A percentile compares a stretch with the other conserved stretches of the same genome.
Conservation (phyloP, 2,329 filamentous ascomycete species). For the Trichoderma endophyticum region DNA sequence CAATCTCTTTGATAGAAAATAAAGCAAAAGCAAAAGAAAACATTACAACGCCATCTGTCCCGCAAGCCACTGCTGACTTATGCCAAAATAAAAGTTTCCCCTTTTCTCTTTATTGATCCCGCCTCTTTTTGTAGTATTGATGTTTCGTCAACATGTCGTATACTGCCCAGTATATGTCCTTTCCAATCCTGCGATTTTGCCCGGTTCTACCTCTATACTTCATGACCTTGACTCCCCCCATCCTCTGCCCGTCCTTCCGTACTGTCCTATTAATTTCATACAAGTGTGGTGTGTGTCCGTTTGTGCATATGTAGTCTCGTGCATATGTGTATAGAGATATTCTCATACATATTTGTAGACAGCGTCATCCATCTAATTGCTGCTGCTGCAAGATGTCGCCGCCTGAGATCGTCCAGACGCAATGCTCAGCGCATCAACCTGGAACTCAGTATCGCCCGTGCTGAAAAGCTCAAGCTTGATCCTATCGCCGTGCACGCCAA, state of each 20-base stretch:
- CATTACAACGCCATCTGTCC: background rate
- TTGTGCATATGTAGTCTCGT: background rate
- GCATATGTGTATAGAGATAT: background rate
- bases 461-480: constrained; percentile 49
- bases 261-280: background rate
- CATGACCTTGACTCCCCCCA: background rate
- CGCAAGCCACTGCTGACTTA: background rate
- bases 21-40: background rate
- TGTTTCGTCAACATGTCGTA: background rate
- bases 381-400: background rate
- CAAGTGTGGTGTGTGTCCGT: background rate
- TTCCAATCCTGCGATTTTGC: background rate
- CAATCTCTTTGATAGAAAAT: background rate
- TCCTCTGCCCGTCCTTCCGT: background rate
- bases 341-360: background rate
- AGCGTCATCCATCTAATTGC: background rate
- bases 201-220: background rate
- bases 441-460: constrained; percentile 42
- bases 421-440: constrained; percentile 32
- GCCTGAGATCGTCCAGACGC: constrained; percentile 9
- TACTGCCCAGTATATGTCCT: background rate
- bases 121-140: background rate
- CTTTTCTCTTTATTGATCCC: background rate
- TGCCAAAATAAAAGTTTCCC: background rate
- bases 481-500: constrained; percentile 38